Conservation (phyloP, 2,329 filamentous ascomycete genomes). For the Colletotrichum australisinense region DNA sequence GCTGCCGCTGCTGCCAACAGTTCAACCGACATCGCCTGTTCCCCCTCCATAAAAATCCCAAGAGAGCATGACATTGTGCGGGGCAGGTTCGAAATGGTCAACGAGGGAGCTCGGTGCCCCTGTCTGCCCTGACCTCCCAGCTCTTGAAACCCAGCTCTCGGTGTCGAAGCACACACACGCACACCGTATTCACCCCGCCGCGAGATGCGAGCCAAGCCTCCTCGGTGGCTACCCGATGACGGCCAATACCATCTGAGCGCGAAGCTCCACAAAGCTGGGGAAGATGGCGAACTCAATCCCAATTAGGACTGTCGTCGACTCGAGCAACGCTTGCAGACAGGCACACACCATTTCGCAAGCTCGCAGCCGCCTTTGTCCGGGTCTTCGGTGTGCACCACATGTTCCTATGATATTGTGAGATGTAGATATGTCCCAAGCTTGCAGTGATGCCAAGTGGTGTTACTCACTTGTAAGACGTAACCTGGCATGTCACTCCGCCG, state of each 20-base stretch:
- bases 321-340: not conserved
- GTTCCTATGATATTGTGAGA: not conserved
- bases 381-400: not conserved
- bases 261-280: conserved; percentile 26
- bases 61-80: not conserved
- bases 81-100: not conserved
- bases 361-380: not conserved
- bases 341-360: not conserved
- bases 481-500: not conserved
- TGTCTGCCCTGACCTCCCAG: conserved; percentile 12
- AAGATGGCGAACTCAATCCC: conserved; percentile 17
- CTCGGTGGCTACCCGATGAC: conserved; percentile 15
- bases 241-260: conserved; percentile 28
- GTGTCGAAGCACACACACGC: conserved; percentile 16
- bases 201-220: conserved; percentile 27
- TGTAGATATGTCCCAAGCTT: not conserved
- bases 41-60: not conserved
- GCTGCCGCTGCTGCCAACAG: not conserved
- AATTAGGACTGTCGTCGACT: not conserved
- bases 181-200: conserved; percentile 1
- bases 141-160: conserved; percentile 27
- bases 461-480: not conserved
- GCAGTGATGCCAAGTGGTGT: not conserved
- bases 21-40: not conserved
- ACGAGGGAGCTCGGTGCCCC: conserved; percentile 7